Evolutionary conservation across 228 moss, liverwort and hornwort species (phyloP), one percentile per base, ranked within the genome.

Genomic region (Sphagnum fallax): DNA sequence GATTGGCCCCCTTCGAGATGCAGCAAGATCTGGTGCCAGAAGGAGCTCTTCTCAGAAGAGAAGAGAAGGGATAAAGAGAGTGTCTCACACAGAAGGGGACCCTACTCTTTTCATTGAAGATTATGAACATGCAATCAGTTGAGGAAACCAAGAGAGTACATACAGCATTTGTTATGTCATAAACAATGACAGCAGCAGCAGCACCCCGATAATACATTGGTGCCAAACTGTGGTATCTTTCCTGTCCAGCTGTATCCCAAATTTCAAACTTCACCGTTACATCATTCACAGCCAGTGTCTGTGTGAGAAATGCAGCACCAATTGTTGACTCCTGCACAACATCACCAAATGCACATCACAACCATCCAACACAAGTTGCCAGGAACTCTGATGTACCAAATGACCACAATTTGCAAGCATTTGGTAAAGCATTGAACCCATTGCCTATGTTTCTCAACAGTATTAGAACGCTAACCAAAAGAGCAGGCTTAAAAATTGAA

Each of bases 201-300:
- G 80, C 80, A 60, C 80, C 80, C 62, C 80, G 76, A 67, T 81
- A 81, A 53, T 81, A 81, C 76, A 81, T 81, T 5, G 80, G 80
- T 49, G 80, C 80, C 47, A 81, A 63, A 59, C 80, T 81, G 55
- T 81, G 76, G 62, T 81, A 81, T 48, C 80, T 69, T 59, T 81
- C 80, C 50, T 81, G 80, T 59, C 80, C 80, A 15, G 80, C 80
- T 4, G 80, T 81, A 48, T 81, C 80, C 80, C 80, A 81, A 48
- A 81, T 81, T 18, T 81, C 80, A 47, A 76, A 81, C 16, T 81
- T 81, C 0, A 81, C 77, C 8, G 74, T 74, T 14, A 73, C 71
- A 16, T 81, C 80, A 16, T 81, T 81, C 0, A 81, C 76, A 8
- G 80, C 80, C 73, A 81, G 64, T n/a, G 80, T 73, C 70, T 81